Evolutionary conservation across 441 rosid species (phyloP).

Genomic region (Aquilaria agallochum): DNA sequence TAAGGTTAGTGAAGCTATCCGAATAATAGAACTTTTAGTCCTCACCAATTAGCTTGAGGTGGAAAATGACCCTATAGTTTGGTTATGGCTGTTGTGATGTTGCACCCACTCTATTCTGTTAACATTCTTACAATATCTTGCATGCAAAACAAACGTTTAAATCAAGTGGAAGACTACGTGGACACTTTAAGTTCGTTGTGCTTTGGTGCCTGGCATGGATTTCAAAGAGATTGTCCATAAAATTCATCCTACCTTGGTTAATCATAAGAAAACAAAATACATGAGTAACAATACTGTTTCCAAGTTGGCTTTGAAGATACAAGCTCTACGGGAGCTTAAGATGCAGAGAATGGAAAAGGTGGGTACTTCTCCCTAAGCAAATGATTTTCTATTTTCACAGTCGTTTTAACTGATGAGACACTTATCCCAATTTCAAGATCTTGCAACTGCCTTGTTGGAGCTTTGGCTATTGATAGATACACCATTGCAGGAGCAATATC

Average conservation of each 20-base stretch:
- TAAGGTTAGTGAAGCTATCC: no score
- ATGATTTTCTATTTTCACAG: background rate
- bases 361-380: background rate
- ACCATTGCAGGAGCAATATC: slow-evolving; percentile 63
- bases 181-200: slow-evolving; percentile 43
- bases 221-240: slow-evolving; percentile 32
- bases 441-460: slow-evolving; percentile 63
- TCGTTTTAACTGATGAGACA: slow-evolving; percentile 9
- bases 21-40: no score
- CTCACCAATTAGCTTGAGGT: no score
- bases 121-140: background rate
- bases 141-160: slow-evolving; percentile 49
- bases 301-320: slow-evolving; percentile 42
- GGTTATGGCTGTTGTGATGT: no score
- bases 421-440: slow-evolving; percentile 62
- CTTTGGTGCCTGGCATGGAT: slow-evolving; percentile 61
- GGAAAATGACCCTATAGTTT: no score
- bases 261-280: slow-evolving; percentile 33
- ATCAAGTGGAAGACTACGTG: slow-evolving; percentile 39
- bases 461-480: slow-evolving; percentile 85
- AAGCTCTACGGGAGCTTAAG: slow-evolving; percentile 49
- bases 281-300: slow-evolving; percentile 48
- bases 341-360: slow-evolving; percentile 71
- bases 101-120: background rate
- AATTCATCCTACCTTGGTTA: slow-evolving; percentile 49